Evolutionary conservation across 768 basidiomycete species (phyloP).

Genomic region (Termitomyces titanicus): DNA sequence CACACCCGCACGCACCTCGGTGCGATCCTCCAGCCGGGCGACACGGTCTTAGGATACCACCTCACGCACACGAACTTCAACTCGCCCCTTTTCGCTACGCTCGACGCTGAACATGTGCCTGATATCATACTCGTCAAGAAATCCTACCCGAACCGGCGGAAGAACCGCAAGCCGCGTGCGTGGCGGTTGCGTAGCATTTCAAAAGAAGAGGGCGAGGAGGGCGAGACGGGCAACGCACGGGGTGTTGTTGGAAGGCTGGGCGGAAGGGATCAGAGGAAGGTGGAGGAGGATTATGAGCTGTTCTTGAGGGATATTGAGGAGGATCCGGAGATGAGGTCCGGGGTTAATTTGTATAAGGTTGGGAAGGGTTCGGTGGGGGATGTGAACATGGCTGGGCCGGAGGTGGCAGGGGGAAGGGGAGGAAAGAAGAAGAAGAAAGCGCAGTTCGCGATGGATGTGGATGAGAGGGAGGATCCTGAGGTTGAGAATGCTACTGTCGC

Average conservation of each 20-base stretch:
- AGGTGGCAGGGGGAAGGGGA: slow-evolving; percentile 14
- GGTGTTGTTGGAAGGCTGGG: slow-evolving; percentile 91
- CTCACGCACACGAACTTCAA: slow-evolving; percentile 91
- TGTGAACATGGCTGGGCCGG: slow-evolving; percentile 49
- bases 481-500: slow-evolving; percentile 14
- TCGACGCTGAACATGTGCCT: slow-evolving; percentile 68
- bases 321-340: slow-evolving; percentile 84
- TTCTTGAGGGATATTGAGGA: slow-evolving; percentile 95
- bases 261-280: slow-evolving; percentile 86
- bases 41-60: slow-evolving; percentile 89
- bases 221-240: slow-evolving; percentile 69
- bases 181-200: slow-evolving; percentile 94
- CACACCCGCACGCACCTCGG: slow-evolving; percentile 98
- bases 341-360: slow-evolving; percentile 89
- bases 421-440: slow-evolving; percentile 37
- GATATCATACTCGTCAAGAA: slow-evolving; percentile 95
- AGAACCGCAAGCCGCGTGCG: slow-evolving; percentile 79
- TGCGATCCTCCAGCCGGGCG: slow-evolving; percentile 87
- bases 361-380: slow-evolving; percentile 28
- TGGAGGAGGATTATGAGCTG: slow-evolving; percentile 94
- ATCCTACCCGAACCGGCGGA: slow-evolving; percentile 88
- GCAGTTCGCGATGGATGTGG: slow-evolving; percentile 70
- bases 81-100: slow-evolving; percentile 74
- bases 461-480: slow-evolving; percentile 33
- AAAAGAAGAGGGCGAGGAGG: slow-evolving; percentile 86